A percentile compares a stretch with the other conserved stretches of the same genome.
phyloP scores from a whole-genome alignment of 306 rosid species.

The Lathyrus oleraceus region DNA sequence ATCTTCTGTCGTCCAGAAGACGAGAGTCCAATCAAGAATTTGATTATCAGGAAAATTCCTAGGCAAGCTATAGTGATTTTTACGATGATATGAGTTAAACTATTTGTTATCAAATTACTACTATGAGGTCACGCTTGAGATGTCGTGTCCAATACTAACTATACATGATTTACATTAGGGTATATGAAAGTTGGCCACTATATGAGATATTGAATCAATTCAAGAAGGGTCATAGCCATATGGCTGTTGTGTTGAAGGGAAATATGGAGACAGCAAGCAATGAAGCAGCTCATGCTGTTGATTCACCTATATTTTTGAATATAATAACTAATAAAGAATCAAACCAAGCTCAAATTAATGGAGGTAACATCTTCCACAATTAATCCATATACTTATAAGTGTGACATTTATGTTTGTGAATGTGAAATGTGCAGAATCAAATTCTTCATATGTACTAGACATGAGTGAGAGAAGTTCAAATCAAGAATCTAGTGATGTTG shows the following conservation, averaged over 20 bases:
- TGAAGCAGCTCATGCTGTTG: slow-evolving; percentile 26
- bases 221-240: slow-evolving; percentile 75
- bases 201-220: slow-evolving; percentile 76
- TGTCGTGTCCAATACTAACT: not conserved
- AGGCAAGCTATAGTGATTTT: slow-evolving; percentile 39
- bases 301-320: slow-evolving; percentile 27
- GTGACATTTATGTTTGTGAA: not conserved
- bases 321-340: slow-evolving; percentile 28
- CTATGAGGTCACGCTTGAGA: too few relatives aligned
- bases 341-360: slow-evolving; percentile 15
- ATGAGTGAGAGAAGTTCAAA: slow-evolving; percentile 30
- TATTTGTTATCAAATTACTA: too few relatives aligned
- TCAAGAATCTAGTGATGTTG: slow-evolving; percentile 15
- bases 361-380: slow-evolving; percentile 39
- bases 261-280: slow-evolving; percentile 30
- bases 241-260: slow-evolving; percentile 70
- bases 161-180: slow-evolving; percentile 44
- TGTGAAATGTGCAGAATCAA: slow-evolving; percentile 33
- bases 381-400: not conserved
- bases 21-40: slow-evolving; percentile 65
- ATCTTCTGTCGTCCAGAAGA: slow-evolving; percentile 70
- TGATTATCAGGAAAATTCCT: slow-evolving; percentile 72
- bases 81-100: too few relatives aligned
- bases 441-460: slow-evolving; percentile 30
- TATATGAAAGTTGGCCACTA: slow-evolving; percentile 69